These are phyloP conservation scores for Begonia masoniana DNA, from an alignment of 306 rosid genomes.

Conservation along the genomic window DNA sequence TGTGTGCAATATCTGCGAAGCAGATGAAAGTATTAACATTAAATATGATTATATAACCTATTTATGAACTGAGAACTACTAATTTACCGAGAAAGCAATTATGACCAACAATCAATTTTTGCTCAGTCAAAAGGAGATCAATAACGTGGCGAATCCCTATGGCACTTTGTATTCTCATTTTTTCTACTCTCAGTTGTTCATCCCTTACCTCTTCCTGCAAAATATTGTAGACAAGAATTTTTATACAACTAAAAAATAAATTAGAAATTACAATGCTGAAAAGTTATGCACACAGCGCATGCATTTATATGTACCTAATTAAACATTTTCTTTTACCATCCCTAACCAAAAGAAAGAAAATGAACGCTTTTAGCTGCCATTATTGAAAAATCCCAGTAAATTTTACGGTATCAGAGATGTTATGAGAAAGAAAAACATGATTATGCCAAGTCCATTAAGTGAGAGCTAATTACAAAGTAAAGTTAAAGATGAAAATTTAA, in stretches of 20 bases:
- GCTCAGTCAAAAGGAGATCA: constrained; percentile 76
- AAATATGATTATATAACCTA: constrained; percentile 7
- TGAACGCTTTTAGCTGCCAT: no score
- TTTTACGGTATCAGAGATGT: no score
- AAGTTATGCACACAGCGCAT: no score
- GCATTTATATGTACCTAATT: no score
- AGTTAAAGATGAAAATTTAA: no score
- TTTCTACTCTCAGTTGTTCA: constrained; percentile 27
- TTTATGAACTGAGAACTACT: not conserved
- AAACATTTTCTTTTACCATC: no score
- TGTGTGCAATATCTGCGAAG: constrained; percentile 74
- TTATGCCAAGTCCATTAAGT: no score
- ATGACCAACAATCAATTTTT: constrained; percentile 80
- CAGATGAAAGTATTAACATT: constrained; percentile 15
- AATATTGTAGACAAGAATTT: not conserved
- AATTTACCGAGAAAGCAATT: constrained; percentile 75
- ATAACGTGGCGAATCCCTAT: constrained; percentile 92
- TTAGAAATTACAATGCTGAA: no score
- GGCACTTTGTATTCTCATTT: constrained; percentile 57
- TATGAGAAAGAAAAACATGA: no score
- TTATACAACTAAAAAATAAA: not conserved
- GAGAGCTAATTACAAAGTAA: no score
- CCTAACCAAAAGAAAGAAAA: no score
- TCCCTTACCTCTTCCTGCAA: constrained; percentile 66
- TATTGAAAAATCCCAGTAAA: no score